These are phyloP conservation scores for Euphorbia schlechtendalii DNA, from an alignment of 441 rosid genomes.

Conservation along the genomic window DNA sequence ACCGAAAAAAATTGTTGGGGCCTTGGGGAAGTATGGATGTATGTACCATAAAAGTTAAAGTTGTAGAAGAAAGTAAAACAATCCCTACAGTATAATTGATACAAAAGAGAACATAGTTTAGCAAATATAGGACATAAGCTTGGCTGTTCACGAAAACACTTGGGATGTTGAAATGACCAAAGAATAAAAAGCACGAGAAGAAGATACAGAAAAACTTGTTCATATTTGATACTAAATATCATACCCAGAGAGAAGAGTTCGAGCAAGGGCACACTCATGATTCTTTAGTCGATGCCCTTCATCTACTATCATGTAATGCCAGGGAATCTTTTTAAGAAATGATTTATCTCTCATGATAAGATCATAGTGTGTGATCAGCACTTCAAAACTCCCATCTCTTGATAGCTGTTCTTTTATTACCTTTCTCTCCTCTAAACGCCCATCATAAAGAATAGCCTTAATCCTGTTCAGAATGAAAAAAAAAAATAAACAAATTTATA, in stretches of 20 bases:
- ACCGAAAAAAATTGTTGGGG: neutral
- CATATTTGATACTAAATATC: too few species aligned
- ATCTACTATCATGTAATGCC: conserved; percentile 95
- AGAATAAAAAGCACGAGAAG: conserved; percentile 7
- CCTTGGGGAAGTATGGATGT: neutral
- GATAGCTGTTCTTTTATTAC: conserved; percentile 66
- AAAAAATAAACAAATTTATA: conserved; percentile 22
- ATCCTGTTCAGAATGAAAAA: conserved; percentile 47
- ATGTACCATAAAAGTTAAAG: neutral
- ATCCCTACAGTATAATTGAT: conserved; percentile 1
- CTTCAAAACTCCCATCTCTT: conserved; percentile 65
- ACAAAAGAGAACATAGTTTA: conserved; percentile 1
- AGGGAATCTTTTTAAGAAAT: conserved; percentile 80
- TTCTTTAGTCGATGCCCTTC: conserved; percentile 99
- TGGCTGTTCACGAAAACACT: too few species aligned
- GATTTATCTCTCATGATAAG: conserved; percentile 94
- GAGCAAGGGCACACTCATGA: conserved; percentile 87
- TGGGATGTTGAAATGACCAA: neutral
- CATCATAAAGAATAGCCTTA: conserved; percentile 91
- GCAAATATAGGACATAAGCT: neutral
- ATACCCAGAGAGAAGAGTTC: conserved; percentile 81
- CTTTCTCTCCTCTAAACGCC: conserved; percentile 92
- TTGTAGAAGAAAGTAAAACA: neutral
- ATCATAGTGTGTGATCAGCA: conserved; percentile 92
- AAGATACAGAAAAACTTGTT: neutral